Percentiles rank a stretch among this genome's conserved stretches.
Evolutionary conservation across 2,329 filamentous ascomycete species (phyloP).

Genomic region (Metarhizium rileyi): DNA sequence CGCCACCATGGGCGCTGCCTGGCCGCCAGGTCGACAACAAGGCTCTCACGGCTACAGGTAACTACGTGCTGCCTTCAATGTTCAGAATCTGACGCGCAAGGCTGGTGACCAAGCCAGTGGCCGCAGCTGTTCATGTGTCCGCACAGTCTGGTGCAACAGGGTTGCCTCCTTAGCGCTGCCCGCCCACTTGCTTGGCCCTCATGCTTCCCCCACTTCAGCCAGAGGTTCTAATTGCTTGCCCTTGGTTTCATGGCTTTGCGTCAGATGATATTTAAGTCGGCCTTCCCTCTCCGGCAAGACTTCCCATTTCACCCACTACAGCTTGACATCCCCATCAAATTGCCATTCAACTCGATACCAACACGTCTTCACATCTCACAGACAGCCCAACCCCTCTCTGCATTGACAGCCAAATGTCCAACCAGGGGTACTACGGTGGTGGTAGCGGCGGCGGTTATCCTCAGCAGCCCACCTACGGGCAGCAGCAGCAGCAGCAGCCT

Average conservation of each 20-base stretch:
- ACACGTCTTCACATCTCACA: no score
- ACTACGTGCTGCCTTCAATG: neutral
- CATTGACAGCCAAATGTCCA: slow-evolving; percentile 23
- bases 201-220: neutral
- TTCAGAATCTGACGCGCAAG: neutral
- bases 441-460: slow-evolving; percentile 13
- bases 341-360: neutral
- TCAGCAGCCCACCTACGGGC: slow-evolving; percentile 14
- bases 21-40: neutral
- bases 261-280: neutral
- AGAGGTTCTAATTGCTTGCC: neutral
- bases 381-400: neutral
- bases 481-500: slow-evolving; percentile 8
- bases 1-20: neutral
- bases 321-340: neutral
- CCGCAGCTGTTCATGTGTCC: neutral
- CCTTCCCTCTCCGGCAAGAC: neutral
- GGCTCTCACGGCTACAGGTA: no score
- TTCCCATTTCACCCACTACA: neutral
- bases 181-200: no score
- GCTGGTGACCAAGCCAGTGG: neutral
- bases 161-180: no score
- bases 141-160: no score
- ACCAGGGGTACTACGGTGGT: slow-evolving; percentile 28
- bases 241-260: neutral